Conservation (phyloP, 2,329 filamentous ascomycete genomes). For the Aspergillus pseudoviridinutans region DNA sequence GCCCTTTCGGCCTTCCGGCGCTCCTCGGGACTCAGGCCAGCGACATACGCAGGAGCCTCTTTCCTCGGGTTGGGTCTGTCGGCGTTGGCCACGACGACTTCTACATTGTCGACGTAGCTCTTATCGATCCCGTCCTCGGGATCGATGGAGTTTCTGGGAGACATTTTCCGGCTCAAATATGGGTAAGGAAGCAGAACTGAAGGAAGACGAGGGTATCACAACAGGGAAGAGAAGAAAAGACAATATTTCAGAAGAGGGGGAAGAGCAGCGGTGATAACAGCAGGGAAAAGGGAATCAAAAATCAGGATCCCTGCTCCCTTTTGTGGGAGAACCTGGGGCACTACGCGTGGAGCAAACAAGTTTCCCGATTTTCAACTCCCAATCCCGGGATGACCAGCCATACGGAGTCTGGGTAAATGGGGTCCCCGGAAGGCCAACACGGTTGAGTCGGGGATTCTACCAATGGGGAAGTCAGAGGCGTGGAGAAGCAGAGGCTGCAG, state of each 20-base stretch:
- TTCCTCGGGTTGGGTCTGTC: slow-evolving; percentile 23
- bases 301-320: slow-evolving; percentile 7
- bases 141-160: slow-evolving; percentile 12
- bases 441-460: slow-evolving; percentile 3
- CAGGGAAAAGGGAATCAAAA: not conserved
- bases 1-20: slow-evolving; percentile 53
- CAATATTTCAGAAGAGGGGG: not conserved
- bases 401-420: not conserved
- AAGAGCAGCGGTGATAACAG: not conserved
- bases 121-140: slow-evolving; percentile 22
- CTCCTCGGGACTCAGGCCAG: slow-evolving; percentile 49
- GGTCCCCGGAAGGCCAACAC: not conserved
- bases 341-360: not conserved
- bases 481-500: not conserved
- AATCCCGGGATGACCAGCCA: not conserved
- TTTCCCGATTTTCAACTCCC: not conserved
- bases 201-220: not conserved
- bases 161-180: slow-evolving; percentile 10
- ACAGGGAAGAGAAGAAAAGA: slow-evolving; percentile 1
- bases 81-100: slow-evolving; percentile 20
- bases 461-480: slow-evolving; percentile 12
- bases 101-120: slow-evolving; percentile 20
- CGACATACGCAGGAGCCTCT: slow-evolving; percentile 30
- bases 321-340: not conserved
- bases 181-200: not conserved